Evolutionary conservation across 164 flowering plant species (phyloP).

Genomic region (Vitis labrusca): DNA sequence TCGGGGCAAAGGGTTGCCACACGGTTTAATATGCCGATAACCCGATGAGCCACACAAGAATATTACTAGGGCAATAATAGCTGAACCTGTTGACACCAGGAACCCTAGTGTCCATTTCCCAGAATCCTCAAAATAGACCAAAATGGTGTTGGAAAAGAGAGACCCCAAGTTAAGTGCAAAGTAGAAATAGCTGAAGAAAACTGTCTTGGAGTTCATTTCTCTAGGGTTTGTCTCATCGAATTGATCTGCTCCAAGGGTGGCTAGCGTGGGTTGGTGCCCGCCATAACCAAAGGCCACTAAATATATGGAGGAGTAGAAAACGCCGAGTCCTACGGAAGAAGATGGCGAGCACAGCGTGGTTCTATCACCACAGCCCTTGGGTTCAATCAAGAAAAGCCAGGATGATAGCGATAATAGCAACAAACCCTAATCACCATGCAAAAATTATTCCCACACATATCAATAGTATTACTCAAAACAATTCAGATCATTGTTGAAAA

Average conservation of each 20-base stretch:
- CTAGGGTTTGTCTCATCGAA: constrained; percentile 53
- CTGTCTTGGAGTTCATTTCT: constrained; percentile 31
- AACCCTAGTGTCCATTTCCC: constrained; percentile 85
- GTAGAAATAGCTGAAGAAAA: constrained; percentile 79
- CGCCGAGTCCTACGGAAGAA: constrained; percentile 31
- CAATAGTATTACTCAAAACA: no score
- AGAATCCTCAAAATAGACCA: constrained; percentile 75
- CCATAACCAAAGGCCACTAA: constrained; percentile 88
- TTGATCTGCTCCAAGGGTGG: constrained; percentile 92
- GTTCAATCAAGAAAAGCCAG: constrained; percentile 57
- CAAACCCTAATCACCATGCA: constrained; percentile 48
- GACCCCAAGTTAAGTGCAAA: constrained; percentile 79
- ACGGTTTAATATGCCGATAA: constrained; percentile 58
- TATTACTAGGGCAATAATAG: constrained; percentile 45
- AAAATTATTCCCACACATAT: neutral
- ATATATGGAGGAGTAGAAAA: constrained; percentile 76
- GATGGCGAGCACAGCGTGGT: constrained; percentile 29
- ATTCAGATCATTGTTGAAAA: neutral
- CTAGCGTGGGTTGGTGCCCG: constrained; percentile 91
- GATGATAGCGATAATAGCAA: constrained; percentile 64
- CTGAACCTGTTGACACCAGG: constrained; percentile 54
- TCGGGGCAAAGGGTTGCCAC: constrained; percentile 82
- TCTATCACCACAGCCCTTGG: constrained; percentile 70
- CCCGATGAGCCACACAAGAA: constrained; percentile 43
- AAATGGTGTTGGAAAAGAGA: constrained; percentile 77